These are phyloP conservation scores for Carex myosuroides DNA, from an alignment of 176 grass and related monocot genomes.

Conservation along the genomic window DNA sequence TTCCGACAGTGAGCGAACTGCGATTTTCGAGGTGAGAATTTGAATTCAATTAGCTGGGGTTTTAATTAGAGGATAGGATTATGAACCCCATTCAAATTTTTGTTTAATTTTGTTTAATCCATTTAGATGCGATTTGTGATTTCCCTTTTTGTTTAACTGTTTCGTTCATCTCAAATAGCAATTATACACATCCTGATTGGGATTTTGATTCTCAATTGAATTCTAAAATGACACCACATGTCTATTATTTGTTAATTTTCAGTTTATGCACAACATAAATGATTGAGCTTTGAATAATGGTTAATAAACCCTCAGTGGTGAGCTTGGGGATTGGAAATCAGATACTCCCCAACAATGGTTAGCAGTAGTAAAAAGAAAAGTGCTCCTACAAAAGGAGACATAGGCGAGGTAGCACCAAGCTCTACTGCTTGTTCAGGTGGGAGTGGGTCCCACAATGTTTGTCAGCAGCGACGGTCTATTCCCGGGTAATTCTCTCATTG, in stretches of 20 bases:
- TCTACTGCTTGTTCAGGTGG: not conserved
- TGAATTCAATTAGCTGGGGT: not conserved
- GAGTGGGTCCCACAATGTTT: not conserved
- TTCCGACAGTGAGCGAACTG: not conserved
- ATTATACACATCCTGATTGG: not conserved
- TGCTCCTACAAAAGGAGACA: constrained; percentile 6
- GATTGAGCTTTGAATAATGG: not conserved
- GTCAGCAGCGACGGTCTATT: constrained; percentile 4
- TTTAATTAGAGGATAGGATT: not conserved
- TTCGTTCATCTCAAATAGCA: not conserved
- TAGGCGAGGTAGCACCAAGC: not conserved
- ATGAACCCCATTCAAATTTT: not conserved
- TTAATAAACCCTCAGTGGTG: not conserved
- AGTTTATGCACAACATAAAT: constrained; percentile 3
- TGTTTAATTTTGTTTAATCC: not conserved
- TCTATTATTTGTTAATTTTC: not conserved
- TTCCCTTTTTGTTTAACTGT: not conserved
- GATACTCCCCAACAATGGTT: constrained; percentile 4
- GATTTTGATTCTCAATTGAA: not conserved
- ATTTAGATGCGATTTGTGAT: not conserved
- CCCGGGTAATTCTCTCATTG: constrained; percentile 8
- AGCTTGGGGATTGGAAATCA: not conserved
- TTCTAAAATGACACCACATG: not conserved
- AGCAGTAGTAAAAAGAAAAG: constrained; percentile 10
- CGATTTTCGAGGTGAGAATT: not conserved